Evolutionary conservation across 805 yeast genomes (phyloP), one percentile per base, ranked within the genome.

Genomic region (Suhomyces canberraensis): DNA sequence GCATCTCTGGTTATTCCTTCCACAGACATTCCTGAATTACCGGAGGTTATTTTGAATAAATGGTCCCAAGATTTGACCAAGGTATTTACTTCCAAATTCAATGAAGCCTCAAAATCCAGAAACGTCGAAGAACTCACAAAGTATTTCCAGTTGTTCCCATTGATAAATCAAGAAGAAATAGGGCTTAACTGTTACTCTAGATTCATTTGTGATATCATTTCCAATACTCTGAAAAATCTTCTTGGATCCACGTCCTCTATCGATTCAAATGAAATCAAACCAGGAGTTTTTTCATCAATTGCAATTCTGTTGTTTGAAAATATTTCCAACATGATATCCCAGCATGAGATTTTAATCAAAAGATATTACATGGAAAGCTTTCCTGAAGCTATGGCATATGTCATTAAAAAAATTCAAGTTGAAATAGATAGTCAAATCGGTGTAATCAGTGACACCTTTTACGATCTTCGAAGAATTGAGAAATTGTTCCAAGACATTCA

Each of bases 361-460:
- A 71, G 71, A 33, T 83, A 81, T 53, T 93, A 93, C 53, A 48
- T 53, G 4, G 43, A 47, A 3, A 52, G 64, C 0, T 95, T 91
- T 14, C 63, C 64, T 2, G 44, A 62, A 8, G 79, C 81, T 11
- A 79, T 90, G 69, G 62, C 73, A 3, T 71, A 72, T 22, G 89
- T 91, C 8, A 71, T 90, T 47, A 77, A 75, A 14, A 76, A 76
- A 33, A 81, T 93, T 21, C 95, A 91, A 60, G 68, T 76, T 33
- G 98, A 93, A 54, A 81, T 93, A 20, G 98, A 93, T 54, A 71
- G 90, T n/a, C 98, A 93, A 54, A 82, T 91, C 17, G 95, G 95
- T 1, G 67, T 93, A 29, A 84, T 93, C 3, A 70, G 85, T 37
- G 98, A 91, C 57, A 85, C 93, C 0, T 87, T 86, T 51, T 76